Evolutionary conservation across 768 basidiomycete species (phyloP), one percentile per base, ranked within the genome.

Genomic region (Hericium coralloides): DNA sequence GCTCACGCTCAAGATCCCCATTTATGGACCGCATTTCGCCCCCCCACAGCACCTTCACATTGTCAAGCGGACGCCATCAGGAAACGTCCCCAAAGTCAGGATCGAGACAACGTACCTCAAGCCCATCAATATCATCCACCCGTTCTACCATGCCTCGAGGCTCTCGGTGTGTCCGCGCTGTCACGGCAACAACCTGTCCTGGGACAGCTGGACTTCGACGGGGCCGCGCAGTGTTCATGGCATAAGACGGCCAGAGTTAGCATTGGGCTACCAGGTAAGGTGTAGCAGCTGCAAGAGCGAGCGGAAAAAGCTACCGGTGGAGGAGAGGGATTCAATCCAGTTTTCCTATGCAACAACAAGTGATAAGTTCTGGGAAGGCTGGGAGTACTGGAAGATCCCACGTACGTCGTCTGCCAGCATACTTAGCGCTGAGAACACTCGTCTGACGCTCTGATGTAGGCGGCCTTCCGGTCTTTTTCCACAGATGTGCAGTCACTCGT

Each of bases 351-450:
- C 59, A 8, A 63, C 60, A 2, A 68, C 64, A 0, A 63, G 55
- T 41, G 17, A 31, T 0, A 22, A 20, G 17, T 68, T 65, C 51
- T 68, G 67, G 67, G 38, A 55, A 10, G 25, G 23, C 0, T 54
- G 64, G 55, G 49, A 65, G 18, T 54, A 58, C 15, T 68, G 64
- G 64, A 31, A 60, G 17, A 62, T 66, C n/a, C 65, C 64, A 14
- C 8, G 18, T 61, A 65, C 20, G 41, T 62, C 57, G 47, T 38
- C 5, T 9, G 36, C n/a, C n/a, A 7, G 38, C 6, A n/a, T 38
- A 22, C 26, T 45, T n/a, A n/a, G 12, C n/a, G 12, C 22, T 9
- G 22, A 7, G 23, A 8, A 39, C 15, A 39, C 38, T 39, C 15
- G 15, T 39, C 38, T 39, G 38, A n/a, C n/a, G n/a, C n/a, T n/a